Conservation (phyloP, 2,329 filamentous ascomycete species). For the Hymenoscyphus repandus region DNA sequence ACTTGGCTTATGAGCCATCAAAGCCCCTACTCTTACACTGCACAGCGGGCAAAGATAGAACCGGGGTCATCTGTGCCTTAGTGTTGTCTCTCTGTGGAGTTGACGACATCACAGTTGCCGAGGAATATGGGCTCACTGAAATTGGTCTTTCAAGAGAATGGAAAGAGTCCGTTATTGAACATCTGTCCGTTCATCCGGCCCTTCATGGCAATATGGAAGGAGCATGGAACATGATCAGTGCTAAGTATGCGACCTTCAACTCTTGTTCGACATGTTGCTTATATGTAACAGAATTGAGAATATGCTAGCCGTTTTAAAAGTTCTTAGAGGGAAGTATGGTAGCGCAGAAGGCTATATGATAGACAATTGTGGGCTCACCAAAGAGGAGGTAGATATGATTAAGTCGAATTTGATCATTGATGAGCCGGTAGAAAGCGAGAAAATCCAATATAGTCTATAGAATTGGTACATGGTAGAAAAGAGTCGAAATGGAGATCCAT, state of each 20-base stretch:
- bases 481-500: no score
- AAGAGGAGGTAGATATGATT: constrained; percentile 48
- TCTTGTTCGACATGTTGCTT: constrained; percentile 1
- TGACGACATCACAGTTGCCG: constrained; percentile 50
- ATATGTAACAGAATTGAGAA: constrained; percentile 37
- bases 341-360: constrained; percentile 59
- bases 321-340: constrained; percentile 56
- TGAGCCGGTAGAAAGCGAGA: constrained; percentile 16
- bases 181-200: constrained; percentile 45
- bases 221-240: constrained; percentile 39
- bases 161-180: constrained; percentile 44
- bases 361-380: constrained; percentile 51
- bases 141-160: constrained; percentile 48
- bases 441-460: constrained; percentile 7
- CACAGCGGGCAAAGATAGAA: constrained; percentile 73
- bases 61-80: constrained; percentile 64
- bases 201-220: constrained; percentile 36
- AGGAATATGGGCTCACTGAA: constrained; percentile 66
- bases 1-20: constrained; percentile 32
- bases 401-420: constrained; percentile 42
- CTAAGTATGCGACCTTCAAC: constrained; percentile 26
- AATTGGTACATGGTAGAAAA: neutral
- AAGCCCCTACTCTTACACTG: constrained; percentile 63
- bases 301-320: constrained; percentile 45
- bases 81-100: constrained; percentile 61